Conservation (phyloP, 768 basidiomycete species). For the Tricholoma sp. region DNA sequence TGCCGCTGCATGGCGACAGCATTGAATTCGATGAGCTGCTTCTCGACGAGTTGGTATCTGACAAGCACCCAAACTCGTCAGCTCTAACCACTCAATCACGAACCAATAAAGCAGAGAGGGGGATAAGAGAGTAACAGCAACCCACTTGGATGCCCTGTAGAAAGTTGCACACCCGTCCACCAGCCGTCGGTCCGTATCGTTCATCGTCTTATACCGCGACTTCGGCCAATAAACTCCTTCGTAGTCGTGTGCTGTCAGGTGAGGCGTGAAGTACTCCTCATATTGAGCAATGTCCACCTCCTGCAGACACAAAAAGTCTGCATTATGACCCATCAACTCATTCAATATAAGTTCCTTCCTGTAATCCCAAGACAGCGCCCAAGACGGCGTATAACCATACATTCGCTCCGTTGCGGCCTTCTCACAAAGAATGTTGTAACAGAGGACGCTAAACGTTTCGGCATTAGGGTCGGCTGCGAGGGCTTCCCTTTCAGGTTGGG, state of each 20-base stretch:
- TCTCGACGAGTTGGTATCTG: conserved; percentile 92
- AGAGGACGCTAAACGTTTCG: conserved; percentile 78
- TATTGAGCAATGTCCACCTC: conserved; percentile 93
- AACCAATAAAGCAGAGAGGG: conserved; percentile 2
- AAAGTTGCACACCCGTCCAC: conserved; percentile 98
- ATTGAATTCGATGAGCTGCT: conserved; percentile 90
- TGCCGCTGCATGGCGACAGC: conserved; percentile 87
- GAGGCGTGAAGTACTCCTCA: conserved; percentile 83
- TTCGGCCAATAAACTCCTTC: conserved; percentile 92
- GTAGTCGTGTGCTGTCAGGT: conserved; percentile 71
- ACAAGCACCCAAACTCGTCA: conserved; percentile 5
- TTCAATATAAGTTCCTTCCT: conserved; percentile 83
- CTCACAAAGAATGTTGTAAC: conserved; percentile 95
- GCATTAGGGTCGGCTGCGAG: conserved; percentile 55
- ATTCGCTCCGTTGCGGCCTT: conserved; percentile 80
- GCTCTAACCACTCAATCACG: conserved; percentile 1
- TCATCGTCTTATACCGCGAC: conserved; percentile 91
- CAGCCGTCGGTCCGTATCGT: conserved; percentile 72
- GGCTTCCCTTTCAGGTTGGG: conserved; percentile 53
- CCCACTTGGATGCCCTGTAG: conserved; percentile 85
- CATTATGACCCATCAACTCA: conserved; percentile 74
- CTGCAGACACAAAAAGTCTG: conserved; percentile 92
- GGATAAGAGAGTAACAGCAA: conserved; percentile 14
- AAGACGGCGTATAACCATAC: conserved; percentile 95
- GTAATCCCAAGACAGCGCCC: conserved; percentile 96